Evolutionary conservation across 2,329 filamentous ascomycete species (phyloP), one percentile per base, ranked within the genome.

Genomic region (Penicillium freii): DNA sequence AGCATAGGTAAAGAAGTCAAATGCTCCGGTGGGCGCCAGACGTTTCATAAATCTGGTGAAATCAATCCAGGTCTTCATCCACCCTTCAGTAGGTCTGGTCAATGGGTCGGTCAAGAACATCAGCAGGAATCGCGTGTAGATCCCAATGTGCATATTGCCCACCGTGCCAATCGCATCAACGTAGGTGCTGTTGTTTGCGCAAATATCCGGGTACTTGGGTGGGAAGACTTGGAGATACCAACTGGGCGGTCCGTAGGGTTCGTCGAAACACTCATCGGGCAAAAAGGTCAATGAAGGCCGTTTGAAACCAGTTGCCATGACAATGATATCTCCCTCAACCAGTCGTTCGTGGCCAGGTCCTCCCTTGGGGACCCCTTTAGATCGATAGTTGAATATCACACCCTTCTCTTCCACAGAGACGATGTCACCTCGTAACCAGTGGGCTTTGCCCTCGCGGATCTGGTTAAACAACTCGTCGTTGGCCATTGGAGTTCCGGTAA

Each of bases 141-240:
- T 93, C 5, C 91, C 91, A 45, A 95, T 93, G 68, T 95, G 91
- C 82, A 89, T 93, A 72, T 94, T 92, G 0, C 91, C 89, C 1
- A 94, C 89, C 0, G 88, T 89, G 0, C 90, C 90, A 56, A 94
- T 92, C 4, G 87, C 90, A 53, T 88, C 86, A 55, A 92, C 79
- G 64, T 92, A 95, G 0, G 90, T 94, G 78, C 88, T 88, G 75
- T 96, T 95, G 75, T 91, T 92, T 61, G 87, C 87, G 62, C 87
- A 91, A 47, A 95, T 81, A 34, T 85, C 87, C 0, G 87, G 84
- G 63, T 92, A 87, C 4, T 78, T 73, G 0, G 91, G 89, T 5
- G 91, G 91, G 75, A 95, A 95, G 0, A 89, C 89, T 72, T 95
- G 91, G 0, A 95, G 82, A 65, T 94, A 95, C 91, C 91, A 95